Evolutionary conservation across 768 basidiomycete species (phyloP), one percentile per base, ranked within the genome.

Genomic region (Rhizopogon vulgaris): DNA sequence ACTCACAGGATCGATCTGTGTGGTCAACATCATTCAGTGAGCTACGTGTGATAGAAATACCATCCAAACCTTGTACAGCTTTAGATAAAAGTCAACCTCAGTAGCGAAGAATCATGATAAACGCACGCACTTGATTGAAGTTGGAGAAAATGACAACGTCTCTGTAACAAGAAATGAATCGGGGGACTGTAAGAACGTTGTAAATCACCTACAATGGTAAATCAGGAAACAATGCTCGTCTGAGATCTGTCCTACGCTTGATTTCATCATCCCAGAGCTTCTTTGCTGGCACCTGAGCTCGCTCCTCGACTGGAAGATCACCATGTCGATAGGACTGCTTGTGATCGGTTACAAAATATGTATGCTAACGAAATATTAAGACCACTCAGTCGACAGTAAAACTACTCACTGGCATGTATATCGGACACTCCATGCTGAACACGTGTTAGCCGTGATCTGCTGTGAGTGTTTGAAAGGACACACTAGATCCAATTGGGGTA

Each of bases 281-380:
- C 0, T 63, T 61, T 1, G 58, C 32, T n/a, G 57, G 42, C 6
- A 49, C 45, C 18, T 41, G 47, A 24, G 56, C 49, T 32, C 56
- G 52, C 38, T 54, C 42, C 28, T 63, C 57, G 10, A 48, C 40
- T 30, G 55, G 42, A 15, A 61, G 18, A 38, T 58, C 40, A 48
- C 68, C 69, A n/a, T 63, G 62, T 22, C 65, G 57, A 58, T 63
- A 75, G 4, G 74, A 70, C 55, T 79, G 78, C 50, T 69, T 74
- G 56, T 79, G 78, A 53, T 79, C 78, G 6, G 75, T 75, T 30
- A 71, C 74, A 51, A 79, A 77, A 56, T 73, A 77, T 12, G 74
- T 70, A 58, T 77, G 72, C 75, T 77, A 51, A 22, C 17, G 17
- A 38, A 40, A 24, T 2, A n/a, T 32, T 12, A 60, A 46, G 24